Conservation (phyloP, 176 grass and related monocot species). For the Tillandsia leiboldiana region DNA sequence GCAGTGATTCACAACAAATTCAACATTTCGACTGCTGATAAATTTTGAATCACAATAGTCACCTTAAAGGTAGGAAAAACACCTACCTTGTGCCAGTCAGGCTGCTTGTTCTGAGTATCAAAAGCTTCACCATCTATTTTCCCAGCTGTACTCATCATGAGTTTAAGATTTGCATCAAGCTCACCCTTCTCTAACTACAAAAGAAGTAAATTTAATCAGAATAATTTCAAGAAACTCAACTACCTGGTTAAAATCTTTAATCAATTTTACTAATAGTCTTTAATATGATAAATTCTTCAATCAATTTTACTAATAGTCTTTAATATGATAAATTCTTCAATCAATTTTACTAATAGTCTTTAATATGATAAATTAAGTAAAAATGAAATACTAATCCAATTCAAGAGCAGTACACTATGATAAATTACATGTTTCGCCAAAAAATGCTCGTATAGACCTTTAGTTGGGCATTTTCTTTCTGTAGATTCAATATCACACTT, state of each 20-base stretch:
- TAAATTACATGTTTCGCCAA: constrained; percentile 10
- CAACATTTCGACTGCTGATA: background rate
- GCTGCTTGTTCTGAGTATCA: constrained; percentile 20
- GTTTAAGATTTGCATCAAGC: constrained; percentile 38
- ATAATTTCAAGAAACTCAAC: constrained; percentile 5
- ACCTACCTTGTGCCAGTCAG: constrained; percentile 31
- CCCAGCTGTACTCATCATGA: constrained; percentile 27
- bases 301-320: background rate
- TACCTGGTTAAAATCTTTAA: background rate
- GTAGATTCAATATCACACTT: constrained; percentile 42
- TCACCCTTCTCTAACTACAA: constrained; percentile 54
- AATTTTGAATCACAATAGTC: background rate
- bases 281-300: background rate
- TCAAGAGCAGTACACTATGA: background rate
- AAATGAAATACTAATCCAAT: constrained; percentile 8
- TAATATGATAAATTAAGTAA: constrained; percentile 4
- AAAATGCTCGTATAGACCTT: constrained; percentile 54
- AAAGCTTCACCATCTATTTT: constrained; percentile 26
- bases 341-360: background rate
- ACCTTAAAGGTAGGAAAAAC: constrained; percentile 4
- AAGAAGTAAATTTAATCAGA: constrained; percentile 10
- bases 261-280: background rate
- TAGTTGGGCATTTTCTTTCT: constrained; percentile 67
- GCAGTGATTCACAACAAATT: background rate
- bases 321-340: background rate